A percentile compares a stretch with the other conserved stretches of the same genome.
Conservation (phyloP, 2,329 filamentous ascomycete species). For the Xylariaceae sp. region DNA sequence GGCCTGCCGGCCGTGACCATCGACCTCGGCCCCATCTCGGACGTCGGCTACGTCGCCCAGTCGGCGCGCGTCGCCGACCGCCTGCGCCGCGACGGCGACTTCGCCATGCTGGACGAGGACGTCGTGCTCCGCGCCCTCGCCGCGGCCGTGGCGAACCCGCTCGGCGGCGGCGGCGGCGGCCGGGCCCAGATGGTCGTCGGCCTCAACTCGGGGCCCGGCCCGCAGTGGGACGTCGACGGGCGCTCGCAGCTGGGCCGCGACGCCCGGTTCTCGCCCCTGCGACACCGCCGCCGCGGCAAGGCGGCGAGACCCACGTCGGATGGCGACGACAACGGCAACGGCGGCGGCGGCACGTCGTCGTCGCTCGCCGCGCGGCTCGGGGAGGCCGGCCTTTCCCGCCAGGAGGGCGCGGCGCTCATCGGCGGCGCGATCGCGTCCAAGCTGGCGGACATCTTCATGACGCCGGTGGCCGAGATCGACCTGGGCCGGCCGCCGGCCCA, state of each 20-base stretch:
- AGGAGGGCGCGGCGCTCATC: constrained; percentile 1
- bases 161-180: not conserved
- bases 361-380: not conserved
- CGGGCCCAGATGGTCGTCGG: not conserved
- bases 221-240: not conserved
- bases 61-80: constrained; percentile 15
- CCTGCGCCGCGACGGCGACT: constrained; percentile 20
- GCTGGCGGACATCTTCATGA: constrained; percentile 6
- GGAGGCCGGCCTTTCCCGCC: not conserved
- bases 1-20: not conserved
- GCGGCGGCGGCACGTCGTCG: no score
- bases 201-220: constrained; percentile 2
- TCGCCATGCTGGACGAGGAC: constrained; percentile 23
- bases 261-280: no score
- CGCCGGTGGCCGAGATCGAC: constrained; percentile 8
- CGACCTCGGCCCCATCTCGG: constrained; percentile 1
- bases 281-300: no score
- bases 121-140: constrained; percentile 19
- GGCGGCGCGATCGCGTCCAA: constrained; percentile 1
- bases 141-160: constrained; percentile 14
- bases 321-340: not conserved
- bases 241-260: not conserved
- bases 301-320: no score
- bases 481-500: constrained; percentile 2
- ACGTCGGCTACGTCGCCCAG: constrained; percentile 16